These are phyloP conservation scores for Penicillium glabrum DNA, from an alignment of 2,329 filamentous ascomycete species.

Conservation along the genomic window DNA sequence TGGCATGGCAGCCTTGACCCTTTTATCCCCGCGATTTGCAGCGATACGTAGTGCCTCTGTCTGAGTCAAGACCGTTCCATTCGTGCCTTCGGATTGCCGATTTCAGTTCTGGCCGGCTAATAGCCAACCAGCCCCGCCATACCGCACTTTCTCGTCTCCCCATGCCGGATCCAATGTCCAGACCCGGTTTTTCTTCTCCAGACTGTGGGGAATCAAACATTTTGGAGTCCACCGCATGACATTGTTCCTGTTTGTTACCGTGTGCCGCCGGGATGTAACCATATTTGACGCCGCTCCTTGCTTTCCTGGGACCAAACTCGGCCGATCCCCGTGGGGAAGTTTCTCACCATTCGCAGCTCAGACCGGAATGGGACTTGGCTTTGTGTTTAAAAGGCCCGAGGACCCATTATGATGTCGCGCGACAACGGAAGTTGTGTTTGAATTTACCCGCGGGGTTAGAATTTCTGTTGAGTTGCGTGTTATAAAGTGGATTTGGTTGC, in stretches of 20 bases:
- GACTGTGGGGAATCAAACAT: background rate
- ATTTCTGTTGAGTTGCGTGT: background rate
- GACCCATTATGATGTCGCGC: background rate
- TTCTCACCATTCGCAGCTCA: conserved; percentile 1
- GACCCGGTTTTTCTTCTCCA: conserved; percentile 5
- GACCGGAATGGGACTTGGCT: conserved; percentile 7
- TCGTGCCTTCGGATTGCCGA: conserved; percentile 5
- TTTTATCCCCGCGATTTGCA: background rate
- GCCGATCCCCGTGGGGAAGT: conserved; percentile 20
- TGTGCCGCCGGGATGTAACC: conserved; percentile 12
- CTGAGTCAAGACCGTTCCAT: background rate
- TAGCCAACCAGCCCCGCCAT: background rate
- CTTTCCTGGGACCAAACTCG: conserved; percentile 8
- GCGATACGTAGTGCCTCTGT: background rate
- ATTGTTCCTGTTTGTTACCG: background rate
- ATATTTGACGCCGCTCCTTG: conserved; percentile 6
- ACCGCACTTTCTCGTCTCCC: background rate
- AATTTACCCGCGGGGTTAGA: background rate
- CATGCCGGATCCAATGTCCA: background rate
- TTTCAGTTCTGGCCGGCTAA: conserved; percentile 3
- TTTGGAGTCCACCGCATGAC: background rate
- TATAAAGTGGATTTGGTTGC: background rate
- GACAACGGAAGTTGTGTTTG: background rate
- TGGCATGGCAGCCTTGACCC: background rate
- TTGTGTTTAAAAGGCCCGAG: conserved; percentile 6